Conservation (phyloP, 129 eudicot species). For the Lactuca sativa region DNA sequence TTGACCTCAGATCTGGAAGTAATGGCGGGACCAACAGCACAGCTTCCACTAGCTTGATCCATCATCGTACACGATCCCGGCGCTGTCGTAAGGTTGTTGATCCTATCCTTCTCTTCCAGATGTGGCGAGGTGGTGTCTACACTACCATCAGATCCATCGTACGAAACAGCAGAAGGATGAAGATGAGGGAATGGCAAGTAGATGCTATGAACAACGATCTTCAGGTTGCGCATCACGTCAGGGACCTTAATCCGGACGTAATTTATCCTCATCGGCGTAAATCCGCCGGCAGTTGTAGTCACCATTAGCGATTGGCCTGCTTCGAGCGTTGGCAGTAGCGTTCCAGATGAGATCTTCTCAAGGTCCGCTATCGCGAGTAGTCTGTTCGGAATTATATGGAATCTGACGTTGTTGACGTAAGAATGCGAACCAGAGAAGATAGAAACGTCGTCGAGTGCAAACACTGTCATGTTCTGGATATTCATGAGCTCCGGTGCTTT, state of each 20-base stretch:
- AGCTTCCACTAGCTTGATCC: slow-evolving; percentile 31
- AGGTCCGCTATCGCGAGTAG: slow-evolving; percentile 46
- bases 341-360: slow-evolving; percentile 40
- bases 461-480: slow-evolving; percentile 55
- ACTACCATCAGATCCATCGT: slow-evolving; percentile 23
- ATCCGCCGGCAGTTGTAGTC: slow-evolving; percentile 57
- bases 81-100: slow-evolving; percentile 1
- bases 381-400: slow-evolving; percentile 67
- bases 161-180: slow-evolving; percentile 29
- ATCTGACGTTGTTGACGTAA: slow-evolving; percentile 57
- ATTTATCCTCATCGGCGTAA: slow-evolving; percentile 64
- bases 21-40: slow-evolving; percentile 15
- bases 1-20: slow-evolving; percentile 23
- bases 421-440: slow-evolving; percentile 60
- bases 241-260: slow-evolving; percentile 56
- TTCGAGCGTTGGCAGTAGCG: slow-evolving; percentile 60
- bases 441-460: slow-evolving; percentile 64
- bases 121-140: slow-evolving; percentile 23
- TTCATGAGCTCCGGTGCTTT: slow-evolving; percentile 56
- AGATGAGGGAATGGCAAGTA: slow-evolving; percentile 62
- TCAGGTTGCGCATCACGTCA: slow-evolving; percentile 56
- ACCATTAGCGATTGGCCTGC: slow-evolving; percentile 56
- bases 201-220: slow-evolving; percentile 71
- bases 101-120: slow-evolving; percentile 24
- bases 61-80: slow-evolving; percentile 25